Evolutionary conservation across 352 stramenopile genomes (phyloP).

Genomic region (Phytopythium delawarense): DNA sequence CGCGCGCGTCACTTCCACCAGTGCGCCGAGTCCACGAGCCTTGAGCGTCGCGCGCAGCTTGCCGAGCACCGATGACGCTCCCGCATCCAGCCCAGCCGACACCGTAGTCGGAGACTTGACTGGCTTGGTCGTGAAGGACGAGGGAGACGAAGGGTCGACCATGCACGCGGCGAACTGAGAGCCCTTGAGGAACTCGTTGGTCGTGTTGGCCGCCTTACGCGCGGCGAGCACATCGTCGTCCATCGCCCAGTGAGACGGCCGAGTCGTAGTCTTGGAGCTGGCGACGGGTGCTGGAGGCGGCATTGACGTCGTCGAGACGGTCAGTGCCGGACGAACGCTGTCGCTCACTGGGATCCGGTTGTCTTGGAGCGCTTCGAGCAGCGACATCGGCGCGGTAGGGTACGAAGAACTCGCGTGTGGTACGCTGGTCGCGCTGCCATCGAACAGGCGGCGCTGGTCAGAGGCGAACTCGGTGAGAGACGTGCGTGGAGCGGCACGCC

Average conservation of each 20-base stretch:
- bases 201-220: constrained; percentile 30
- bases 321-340: constrained; percentile 13
- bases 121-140: constrained; percentile 13
- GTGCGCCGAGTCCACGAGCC: constrained; percentile 41
- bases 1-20: constrained; percentile 65
- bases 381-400: constrained; percentile 25
- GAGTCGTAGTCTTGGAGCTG: constrained; percentile 9
- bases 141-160: constrained; percentile 33
- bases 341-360: constrained; percentile 23
- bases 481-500: constrained; percentile 39
- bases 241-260: not conserved
- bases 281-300: constrained; percentile 18
- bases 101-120: constrained; percentile 2
- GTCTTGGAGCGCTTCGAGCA: constrained; percentile 52
- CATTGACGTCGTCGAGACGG: constrained; percentile 21
- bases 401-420: not conserved
- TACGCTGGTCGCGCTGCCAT: not conserved
- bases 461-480: constrained; percentile 30
- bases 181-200: constrained; percentile 66
- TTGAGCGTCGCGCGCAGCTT: constrained; percentile 45
- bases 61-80: constrained; percentile 51
- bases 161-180: constrained; percentile 61
- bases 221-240: constrained; percentile 30
- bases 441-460: not conserved
- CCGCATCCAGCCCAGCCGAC: constrained; percentile 31